Base-by-base conservation (phyloP, 2,329 filamentous ascomycete genomes). In the Waltergamsia citrina region DNA sequence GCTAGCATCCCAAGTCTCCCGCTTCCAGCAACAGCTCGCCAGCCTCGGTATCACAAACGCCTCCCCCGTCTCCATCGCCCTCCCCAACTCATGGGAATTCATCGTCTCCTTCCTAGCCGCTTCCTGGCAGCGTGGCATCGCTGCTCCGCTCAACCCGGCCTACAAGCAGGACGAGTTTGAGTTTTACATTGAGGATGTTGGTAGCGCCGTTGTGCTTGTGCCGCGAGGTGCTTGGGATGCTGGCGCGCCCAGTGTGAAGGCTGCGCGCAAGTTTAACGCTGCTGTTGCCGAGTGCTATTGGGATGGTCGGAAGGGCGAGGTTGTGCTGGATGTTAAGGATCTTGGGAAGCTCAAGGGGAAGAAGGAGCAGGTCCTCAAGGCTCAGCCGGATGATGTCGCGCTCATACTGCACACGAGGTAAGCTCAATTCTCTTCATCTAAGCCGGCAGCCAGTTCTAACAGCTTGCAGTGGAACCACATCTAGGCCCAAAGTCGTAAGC, bases 111-210 rank as follows among this genome's bases (percentile, higher is more conserved):
- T 93, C 60, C 71, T 93, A 29, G 85, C 85, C n/a, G 72, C 78
- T 14, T 76, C 84, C n/a, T 86, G 81, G 76, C 85, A 92, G 63
- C 74, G 86, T 48, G 83, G 69, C 20, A 81, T 92, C 45, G 85
- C 85, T 7, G 86, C 86, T 4, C 86, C 85, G n/a, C 65, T 94
- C 43, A 93, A 94, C 57, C 78, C 85, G 26, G 81, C 79, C 29
- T 93, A 93, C 66, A 93, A 88, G 63, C 84, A 92, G 59, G 79
- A 79, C 37, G 85, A 93, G 57, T 92, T 90, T 54, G 85, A 92
- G 55, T 93, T 93, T 60, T 93, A 92, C 59, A 90, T 94, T 49
- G 81, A 87, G 43, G 85, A 94, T 53, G 68, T 93, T 46, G 84
- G 79, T 52, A 90, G 85, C 5, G 80, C 80, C 22, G 64, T 93